Conservation (phyloP, 306 rosid species). For the Crotalaria pallida region DNA sequence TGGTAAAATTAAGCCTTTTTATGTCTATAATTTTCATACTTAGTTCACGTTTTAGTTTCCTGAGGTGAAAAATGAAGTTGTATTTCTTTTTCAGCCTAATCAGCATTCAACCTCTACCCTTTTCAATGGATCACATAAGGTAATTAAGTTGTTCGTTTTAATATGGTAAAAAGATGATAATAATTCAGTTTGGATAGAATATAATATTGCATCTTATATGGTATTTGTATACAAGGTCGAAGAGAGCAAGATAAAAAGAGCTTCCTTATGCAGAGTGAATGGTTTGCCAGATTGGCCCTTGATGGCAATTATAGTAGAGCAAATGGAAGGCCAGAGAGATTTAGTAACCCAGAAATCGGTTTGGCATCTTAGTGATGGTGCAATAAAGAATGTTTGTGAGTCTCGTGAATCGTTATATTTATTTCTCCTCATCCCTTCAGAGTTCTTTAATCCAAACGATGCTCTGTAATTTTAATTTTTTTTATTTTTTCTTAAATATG, state of each 20-base stretch:
- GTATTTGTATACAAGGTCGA: slow-evolving; percentile 25
- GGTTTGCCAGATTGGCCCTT: slow-evolving; percentile 41
- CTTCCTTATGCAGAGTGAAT: slow-evolving; percentile 48
- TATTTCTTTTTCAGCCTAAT: slow-evolving; percentile 46
- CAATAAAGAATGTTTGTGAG: slow-evolving; percentile 80
- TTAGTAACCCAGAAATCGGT: slow-evolving; percentile 24
- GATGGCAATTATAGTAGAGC: slow-evolving; percentile 37
- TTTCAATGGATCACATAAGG: slow-evolving; percentile 35
- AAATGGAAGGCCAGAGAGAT: slow-evolving; percentile 33
- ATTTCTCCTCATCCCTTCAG: not conserved
- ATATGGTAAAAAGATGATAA: not conserved
- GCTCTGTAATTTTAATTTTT: not conserved
- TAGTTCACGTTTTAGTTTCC: not conserved
- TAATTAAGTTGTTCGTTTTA: slow-evolving; percentile 23
- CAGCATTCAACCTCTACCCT: slow-evolving; percentile 45
- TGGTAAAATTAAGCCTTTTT: slow-evolving; percentile 17
- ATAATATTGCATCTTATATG: not conserved
- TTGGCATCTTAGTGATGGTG: slow-evolving; percentile 54
- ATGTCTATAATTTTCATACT: not conserved
- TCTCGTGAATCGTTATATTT: slow-evolving; percentile 1
- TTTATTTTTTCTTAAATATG: no score
- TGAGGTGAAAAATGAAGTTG: slow-evolving; percentile 1
- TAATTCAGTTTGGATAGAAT: not conserved
- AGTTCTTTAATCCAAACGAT: not conserved
- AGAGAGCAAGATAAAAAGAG: slow-evolving; percentile 37